Base-by-base conservation (phyloP, 805 yeast species). In the Tetrapisispora taiwanensis region DNA sequence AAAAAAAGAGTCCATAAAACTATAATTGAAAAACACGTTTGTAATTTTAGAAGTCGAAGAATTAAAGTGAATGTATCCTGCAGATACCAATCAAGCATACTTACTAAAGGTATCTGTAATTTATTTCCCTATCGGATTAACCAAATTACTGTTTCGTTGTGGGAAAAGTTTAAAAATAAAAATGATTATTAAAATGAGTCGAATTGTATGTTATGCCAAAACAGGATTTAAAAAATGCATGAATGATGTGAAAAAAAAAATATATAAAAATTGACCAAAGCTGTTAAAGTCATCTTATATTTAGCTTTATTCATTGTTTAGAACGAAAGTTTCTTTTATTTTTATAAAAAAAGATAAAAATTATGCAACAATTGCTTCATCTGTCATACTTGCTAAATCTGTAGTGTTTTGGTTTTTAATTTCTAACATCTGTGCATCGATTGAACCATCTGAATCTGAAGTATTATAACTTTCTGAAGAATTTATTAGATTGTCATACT, bases 401-500 rank as follows among this genome's bases (percentile, higher is more conserved):
- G 31, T 27, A 2, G 40, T 37, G 33, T 37, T 37, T 17, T 27
- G 31, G 17, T 37, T 28, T 28, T 37, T 37, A 37, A 37, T 28
- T 28, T 37, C 40, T 28, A 37, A 18, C 40, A 37, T 37, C 3
- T 28, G 22, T 2, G 40, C 33, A 10, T 37, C 40, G 12, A 37
- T 37, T 17, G 40, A 15, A 18, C 40, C 40, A 27, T 37, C 40
- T 3, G 40, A 37, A 28, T 37, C 40, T 6, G 40, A 27, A 2
- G 33, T 10, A 14, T 37, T 37, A 28, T 37, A 37, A 12, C 26
- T 24, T 13, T 18, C 32, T 4, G 40, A 17, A n/a, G 40, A 26
- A 18, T 14, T 26, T 15, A 42, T 18, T 18, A 42, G 24, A 18
- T 42, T 12, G 12, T 56, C 58, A 42, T 58, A 59, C 46, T 58